phyloP scores from a whole-genome alignment of 2,329 filamentous ascomycete genomes.

The Coniella vitis region DNA sequence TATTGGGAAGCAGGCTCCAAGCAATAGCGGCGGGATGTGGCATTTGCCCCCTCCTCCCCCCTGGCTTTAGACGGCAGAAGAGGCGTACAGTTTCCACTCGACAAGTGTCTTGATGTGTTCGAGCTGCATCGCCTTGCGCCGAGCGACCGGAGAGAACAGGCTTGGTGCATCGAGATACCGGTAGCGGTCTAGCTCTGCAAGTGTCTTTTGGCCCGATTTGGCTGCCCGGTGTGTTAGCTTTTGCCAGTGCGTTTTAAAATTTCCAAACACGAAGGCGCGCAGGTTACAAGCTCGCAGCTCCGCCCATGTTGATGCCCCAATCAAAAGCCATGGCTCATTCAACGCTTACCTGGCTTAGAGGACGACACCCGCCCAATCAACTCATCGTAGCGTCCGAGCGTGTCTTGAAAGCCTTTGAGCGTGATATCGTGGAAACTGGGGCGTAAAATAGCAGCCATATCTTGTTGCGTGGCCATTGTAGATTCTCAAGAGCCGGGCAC shows the following conservation, averaged over 20 bases:
- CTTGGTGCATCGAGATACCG: constrained; percentile 49
- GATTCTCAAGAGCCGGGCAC: too few relatives aligned
- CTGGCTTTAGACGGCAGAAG: background rate
- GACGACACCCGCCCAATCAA: constrained; percentile 33
- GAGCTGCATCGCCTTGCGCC: constrained; percentile 39
- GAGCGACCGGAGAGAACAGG: constrained; percentile 32
- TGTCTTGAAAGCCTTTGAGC: constrained; percentile 20
- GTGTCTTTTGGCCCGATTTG: constrained; percentile 42
- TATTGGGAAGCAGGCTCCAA: background rate
- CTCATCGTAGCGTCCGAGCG: constrained; percentile 21
- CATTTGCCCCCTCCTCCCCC: too few relatives aligned
- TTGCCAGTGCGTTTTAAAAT: background rate
- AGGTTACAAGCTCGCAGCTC: background rate
- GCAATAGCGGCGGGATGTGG: background rate
- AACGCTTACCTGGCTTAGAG: constrained; percentile 35
- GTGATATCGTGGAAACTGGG: constrained; percentile 23
- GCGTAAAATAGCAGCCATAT: constrained; percentile 16
- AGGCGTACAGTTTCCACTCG: constrained; percentile 63
- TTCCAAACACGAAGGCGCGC: too few relatives aligned
- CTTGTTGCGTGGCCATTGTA: background rate
- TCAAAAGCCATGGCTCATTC: background rate
- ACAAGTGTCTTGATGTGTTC: constrained; percentile 55
- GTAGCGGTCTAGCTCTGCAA: constrained; percentile 53
- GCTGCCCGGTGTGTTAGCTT: constrained; percentile 23
- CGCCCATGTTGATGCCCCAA: background rate